These are phyloP conservation scores for Oryza meridionalis DNA, from an alignment of 176 grass and related monocot species.

Conservation along the genomic window DNA sequence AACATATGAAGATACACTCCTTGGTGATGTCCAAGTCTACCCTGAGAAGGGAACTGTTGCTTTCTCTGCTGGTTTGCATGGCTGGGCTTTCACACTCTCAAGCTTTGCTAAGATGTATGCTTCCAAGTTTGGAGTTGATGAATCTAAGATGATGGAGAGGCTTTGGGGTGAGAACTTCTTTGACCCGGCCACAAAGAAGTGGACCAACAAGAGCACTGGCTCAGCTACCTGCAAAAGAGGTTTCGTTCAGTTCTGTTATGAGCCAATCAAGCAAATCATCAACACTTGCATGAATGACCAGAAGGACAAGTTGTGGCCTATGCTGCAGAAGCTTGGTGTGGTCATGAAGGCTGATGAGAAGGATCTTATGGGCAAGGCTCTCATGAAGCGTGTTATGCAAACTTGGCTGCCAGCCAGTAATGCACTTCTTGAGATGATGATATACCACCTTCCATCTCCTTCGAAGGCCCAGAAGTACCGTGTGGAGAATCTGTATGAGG, in stretches of 20 bases:
- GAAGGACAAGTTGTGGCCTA: too few species aligned
- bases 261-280: slow-evolving; percentile 54
- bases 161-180: too few species aligned
- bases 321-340: too few species aligned
- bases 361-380: too few species aligned
- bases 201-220: slow-evolving; percentile 45
- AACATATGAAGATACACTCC: slow-evolving; percentile 45
- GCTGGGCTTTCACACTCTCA: slow-evolving; percentile 36
- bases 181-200: slow-evolving; percentile 44
- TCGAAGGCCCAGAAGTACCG: too few species aligned
- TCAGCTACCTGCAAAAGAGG: slow-evolving; percentile 54
- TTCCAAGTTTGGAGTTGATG: slow-evolving; percentile 52
- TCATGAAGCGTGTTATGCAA: too few species aligned
- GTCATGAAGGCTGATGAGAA: too few species aligned
- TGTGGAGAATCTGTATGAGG: too few species aligned
- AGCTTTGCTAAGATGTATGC: slow-evolving; percentile 67
- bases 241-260: slow-evolving; percentile 55
- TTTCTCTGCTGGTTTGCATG: too few species aligned
- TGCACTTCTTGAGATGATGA: too few species aligned
- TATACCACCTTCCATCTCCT: too few species aligned
- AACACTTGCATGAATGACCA: slow-evolving; percentile 31
- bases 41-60: slow-evolving; percentile 60
- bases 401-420: too few species aligned
- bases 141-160: slow-evolving; percentile 16
- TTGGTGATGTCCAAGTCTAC: slow-evolving; percentile 56